These are phyloP conservation scores for Fusarium sp. DNA, from an alignment of 2,329 filamentous ascomycete genomes.

Conservation along the genomic window DNA sequence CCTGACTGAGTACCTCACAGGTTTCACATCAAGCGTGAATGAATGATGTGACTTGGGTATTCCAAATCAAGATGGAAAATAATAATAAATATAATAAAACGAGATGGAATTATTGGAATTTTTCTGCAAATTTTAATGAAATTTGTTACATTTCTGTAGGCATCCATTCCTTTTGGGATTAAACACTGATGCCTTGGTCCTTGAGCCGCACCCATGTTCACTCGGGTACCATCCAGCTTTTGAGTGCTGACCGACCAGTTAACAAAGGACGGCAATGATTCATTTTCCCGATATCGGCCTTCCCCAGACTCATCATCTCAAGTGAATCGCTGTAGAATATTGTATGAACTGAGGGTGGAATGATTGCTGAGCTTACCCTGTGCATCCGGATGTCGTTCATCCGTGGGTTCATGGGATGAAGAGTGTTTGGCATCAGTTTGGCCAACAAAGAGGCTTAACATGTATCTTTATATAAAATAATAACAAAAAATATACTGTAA, in stretches of 20 bases:
- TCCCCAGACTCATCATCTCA: neutral
- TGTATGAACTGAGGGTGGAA: neutral
- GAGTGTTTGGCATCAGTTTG: neutral
- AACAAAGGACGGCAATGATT: neutral
- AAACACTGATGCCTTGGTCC: neutral
- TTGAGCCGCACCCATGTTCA: neutral
- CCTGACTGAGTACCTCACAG: neutral
- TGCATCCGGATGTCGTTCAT: neutral
- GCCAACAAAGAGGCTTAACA: neutral
- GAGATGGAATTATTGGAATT: neutral
- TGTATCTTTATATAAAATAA: neutral
- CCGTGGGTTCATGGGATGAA: too few species aligned
- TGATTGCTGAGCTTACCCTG: neutral
- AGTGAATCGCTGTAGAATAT: neutral
- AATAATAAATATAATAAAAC: neutral
- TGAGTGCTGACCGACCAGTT: neutral
- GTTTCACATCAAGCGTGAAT: neutral
- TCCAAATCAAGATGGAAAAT: neutral
- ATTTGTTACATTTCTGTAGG: neutral
- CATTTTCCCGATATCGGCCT: neutral
- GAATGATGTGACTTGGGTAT: neutral
- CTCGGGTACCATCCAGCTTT: neutral
- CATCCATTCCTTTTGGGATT: neutral
- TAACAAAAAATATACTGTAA: neutral
- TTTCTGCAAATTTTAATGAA: neutral